Evolutionary conservation across 1,284 basidiomycete genomes (phyloP), one percentile per base, ranked within the genome.

Genomic region (Microbotryomycetes sp.): DNA sequence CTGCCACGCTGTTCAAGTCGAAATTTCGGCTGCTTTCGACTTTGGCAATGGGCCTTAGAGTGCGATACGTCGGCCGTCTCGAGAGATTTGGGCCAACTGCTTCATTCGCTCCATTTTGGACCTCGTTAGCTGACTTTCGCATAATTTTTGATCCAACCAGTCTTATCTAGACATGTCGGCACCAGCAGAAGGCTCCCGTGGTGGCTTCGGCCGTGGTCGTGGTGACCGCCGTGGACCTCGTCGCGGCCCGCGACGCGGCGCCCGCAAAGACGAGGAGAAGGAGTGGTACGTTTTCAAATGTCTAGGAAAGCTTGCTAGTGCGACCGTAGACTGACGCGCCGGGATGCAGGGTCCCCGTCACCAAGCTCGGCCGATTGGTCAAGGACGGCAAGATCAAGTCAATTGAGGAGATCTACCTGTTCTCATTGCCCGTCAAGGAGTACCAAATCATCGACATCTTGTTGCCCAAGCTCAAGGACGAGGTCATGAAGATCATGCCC

Each of bases 311-410:
- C 16, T 18, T 16, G 21, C 4, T 3, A n/a, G 27, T 2, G 21
- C n/a, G 3, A 27, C 35, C 16, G 9, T 15, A 30, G 50, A 29
- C 29, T 26, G 31, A 23, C 11, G 29, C 5, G 18, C 3, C 35
- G n/a, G 24, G n/a, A 6, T 60, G 31, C 70, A 92, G 91, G 91
- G 87, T 88, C 69, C 94, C 94, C 74, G 96, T 98, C 78, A 98
- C 94, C 78, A 97, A 97, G 79, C 89, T 99, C 72, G 94, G 94
- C 68, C 93, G 94, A 79, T 86, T 99, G 74, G 94, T 97, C 60
- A 97, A 97, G 82, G 96, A 97, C 75, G 93, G 93, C 75, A 98
- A 98, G 82, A 97, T 99, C 83, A 97, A 96, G 82, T 97, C 92
- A 54, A 96, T 99, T 85, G 96, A 99, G 79, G 96, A 99, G 78